phyloP scores from a whole-genome alignment of 1,139 yeast species.

The Zygotorulaspora mrakii region DNA sequence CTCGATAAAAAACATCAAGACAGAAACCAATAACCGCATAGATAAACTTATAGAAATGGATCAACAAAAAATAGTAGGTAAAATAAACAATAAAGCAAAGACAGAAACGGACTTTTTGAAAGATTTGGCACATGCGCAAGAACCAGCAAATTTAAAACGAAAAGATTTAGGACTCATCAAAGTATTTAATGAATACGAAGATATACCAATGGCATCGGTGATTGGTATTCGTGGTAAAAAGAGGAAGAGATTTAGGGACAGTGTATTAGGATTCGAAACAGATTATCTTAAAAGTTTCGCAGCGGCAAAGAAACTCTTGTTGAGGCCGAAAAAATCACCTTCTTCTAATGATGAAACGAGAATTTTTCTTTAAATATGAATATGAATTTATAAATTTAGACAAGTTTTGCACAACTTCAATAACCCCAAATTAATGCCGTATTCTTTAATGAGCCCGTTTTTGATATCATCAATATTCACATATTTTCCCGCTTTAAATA shows the following conservation, averaged over 20 bases:
- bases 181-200: slow-evolving; percentile 35
- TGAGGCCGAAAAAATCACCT: slow-evolving; percentile 8
- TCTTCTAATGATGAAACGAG: slow-evolving; percentile 7
- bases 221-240: slow-evolving; percentile 38
- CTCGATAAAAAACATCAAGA: slow-evolving; percentile 1
- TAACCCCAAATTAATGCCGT: slow-evolving; percentile 19
- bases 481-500: slow-evolving; percentile 5
- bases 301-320: slow-evolving; percentile 25
- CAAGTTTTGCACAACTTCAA: slow-evolving; percentile 14
- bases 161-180: slow-evolving; percentile 33
- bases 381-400: slow-evolving; percentile 4
- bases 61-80: slow-evolving; percentile 14
- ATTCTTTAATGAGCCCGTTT: slow-evolving; percentile 18
- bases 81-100: slow-evolving; percentile 8
- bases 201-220: slow-evolving; percentile 36
- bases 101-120: slow-evolving; percentile 24
- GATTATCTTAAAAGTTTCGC: slow-evolving; percentile 29
- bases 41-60: slow-evolving; percentile 19
- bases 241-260: slow-evolving; percentile 34
- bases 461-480: slow-evolving; percentile 5
- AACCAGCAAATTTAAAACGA: slow-evolving; percentile 23
- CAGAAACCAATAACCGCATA: slow-evolving; percentile 11
- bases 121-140: slow-evolving; percentile 25
- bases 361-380: slow-evolving; percentile 9
- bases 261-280: slow-evolving; percentile 35